Evolutionary conservation across 2,329 filamentous ascomycete species (phyloP).

Genomic region (Penicillium glabrum): DNA sequence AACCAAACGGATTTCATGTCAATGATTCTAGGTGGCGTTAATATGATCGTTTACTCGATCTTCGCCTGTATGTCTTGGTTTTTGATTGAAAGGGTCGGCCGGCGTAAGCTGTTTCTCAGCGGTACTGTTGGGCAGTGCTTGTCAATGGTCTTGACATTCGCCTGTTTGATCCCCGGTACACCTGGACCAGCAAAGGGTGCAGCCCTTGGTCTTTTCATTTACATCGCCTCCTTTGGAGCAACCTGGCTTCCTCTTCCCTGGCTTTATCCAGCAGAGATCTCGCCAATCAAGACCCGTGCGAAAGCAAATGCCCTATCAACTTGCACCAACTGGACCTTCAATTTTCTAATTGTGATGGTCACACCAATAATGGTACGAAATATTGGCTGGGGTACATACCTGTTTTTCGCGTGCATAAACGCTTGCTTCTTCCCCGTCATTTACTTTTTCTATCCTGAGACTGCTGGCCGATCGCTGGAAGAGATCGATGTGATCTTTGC

Average conservation of each 20-base stretch:
- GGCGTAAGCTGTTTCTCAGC: slow-evolving; percentile 28
- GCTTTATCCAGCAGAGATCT: slow-evolving; percentile 47
- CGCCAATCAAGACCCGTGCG: slow-evolving; percentile 49
- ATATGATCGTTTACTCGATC: slow-evolving; percentile 39
- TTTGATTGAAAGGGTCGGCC: slow-evolving; percentile 43
- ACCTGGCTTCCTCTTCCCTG: slow-evolving; percentile 63
- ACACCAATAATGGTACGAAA: slow-evolving; percentile 32
- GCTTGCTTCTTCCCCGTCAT: slow-evolving; percentile 7
- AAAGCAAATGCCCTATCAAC: slow-evolving; percentile 54
- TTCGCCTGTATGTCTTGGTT: slow-evolving; percentile 37
- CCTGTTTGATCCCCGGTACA: slow-evolving; percentile 19
- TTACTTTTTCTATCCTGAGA: slow-evolving; percentile 5
- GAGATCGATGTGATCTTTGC: slow-evolving; percentile 1
- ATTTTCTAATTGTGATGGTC: slow-evolving; percentile 47
- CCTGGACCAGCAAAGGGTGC: slow-evolving; percentile 20
- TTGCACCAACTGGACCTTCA: slow-evolving; percentile 22
- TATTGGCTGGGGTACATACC: slow-evolving; percentile 8
- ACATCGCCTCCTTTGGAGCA: slow-evolving; percentile 65
- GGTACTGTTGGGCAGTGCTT: slow-evolving; percentile 28
- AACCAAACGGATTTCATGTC: slow-evolving; percentile 36
- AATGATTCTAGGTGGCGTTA: slow-evolving; percentile 49
- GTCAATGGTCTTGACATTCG: slow-evolving; percentile 24
- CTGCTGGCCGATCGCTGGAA: neutral
- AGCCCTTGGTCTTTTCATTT: slow-evolving; percentile 56
- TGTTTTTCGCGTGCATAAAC: slow-evolving; percentile 6